phyloP scores from a whole-genome alignment of 306 rosid genomes.

The Cucurbita moschata region DNA sequence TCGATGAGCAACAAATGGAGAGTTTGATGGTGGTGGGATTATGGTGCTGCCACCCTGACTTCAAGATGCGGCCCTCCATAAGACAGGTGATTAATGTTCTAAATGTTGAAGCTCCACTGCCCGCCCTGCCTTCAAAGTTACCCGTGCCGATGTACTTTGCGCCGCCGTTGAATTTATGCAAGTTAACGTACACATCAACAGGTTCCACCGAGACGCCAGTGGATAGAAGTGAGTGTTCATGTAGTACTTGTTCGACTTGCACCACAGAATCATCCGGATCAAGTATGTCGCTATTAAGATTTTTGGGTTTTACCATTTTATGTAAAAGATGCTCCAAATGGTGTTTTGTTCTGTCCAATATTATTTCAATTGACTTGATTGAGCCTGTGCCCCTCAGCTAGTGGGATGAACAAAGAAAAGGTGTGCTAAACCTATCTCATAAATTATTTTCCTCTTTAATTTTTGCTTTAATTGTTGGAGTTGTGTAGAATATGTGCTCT shows the following conservation, averaged over 20 bases:
- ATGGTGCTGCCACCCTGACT: slow-evolving; percentile 11
- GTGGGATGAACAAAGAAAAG: too few relatives aligned
- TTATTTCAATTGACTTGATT: too few relatives aligned
- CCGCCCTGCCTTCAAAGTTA: background rate
- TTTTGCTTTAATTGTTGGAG: background rate
- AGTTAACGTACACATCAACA: slow-evolving; percentile 9
- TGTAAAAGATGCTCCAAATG: too few relatives aligned
- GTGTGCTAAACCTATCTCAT: too few relatives aligned
- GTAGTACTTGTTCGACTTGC: slow-evolving; percentile 21
- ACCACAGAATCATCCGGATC: slow-evolving; percentile 45
- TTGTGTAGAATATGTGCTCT: background rate
- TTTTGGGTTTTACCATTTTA: too few relatives aligned
- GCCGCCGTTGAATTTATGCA: background rate
- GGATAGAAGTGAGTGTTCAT: slow-evolving; percentile 18
- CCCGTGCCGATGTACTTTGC: slow-evolving; percentile 7
- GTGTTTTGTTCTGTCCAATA: too few relatives aligned
- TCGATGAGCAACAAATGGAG: slow-evolving; percentile 2
- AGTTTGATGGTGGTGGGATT: slow-evolving; percentile 3
- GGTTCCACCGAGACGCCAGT: slow-evolving; percentile 12
- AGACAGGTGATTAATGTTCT: slow-evolving; percentile 10
- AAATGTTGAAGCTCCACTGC: slow-evolving; percentile 1
- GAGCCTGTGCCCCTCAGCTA: too few relatives aligned
- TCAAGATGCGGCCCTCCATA: slow-evolving; percentile 6
- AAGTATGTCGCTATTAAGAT: slow-evolving; percentile 16
- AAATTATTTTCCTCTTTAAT: too few relatives aligned